phyloP scores from a whole-genome alignment of 108 stramenopile genomes.

The Nannochloropsis granulata region DNA sequence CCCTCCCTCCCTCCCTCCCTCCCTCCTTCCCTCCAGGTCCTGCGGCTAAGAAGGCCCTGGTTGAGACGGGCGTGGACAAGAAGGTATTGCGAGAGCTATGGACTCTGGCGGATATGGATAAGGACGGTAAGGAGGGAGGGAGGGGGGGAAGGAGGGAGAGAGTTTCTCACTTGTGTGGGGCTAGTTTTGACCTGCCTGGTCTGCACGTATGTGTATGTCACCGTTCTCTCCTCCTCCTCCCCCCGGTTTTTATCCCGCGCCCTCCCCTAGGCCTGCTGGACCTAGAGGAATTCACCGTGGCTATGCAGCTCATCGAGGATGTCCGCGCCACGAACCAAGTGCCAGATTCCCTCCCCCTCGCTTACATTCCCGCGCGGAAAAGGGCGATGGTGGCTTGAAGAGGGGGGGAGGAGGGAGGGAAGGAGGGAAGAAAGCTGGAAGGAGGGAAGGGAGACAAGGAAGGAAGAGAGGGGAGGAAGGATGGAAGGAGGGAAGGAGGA shows the following conservation, averaged over 20 bases:
- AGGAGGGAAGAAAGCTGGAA: background rate
- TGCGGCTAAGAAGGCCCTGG: background rate
- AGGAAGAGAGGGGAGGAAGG: background rate
- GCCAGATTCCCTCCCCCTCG: conserved; percentile 26
- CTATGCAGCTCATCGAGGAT: conserved; percentile 34
- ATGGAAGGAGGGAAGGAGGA: background rate
- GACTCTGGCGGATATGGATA: conserved; percentile 13
- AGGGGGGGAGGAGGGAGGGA: background rate
- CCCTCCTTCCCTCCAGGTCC: background rate
- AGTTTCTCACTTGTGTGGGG: background rate
- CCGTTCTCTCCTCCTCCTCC: no score
- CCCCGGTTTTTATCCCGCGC: no score
- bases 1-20: background rate
- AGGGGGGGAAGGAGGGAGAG: no score
- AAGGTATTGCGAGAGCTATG: conserved; percentile 1
- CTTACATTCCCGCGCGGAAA: conserved; percentile 40
- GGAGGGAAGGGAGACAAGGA: conserved; percentile 26
- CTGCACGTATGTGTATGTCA: no score
- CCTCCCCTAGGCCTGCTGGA: conserved; percentile 27
- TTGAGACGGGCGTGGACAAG: background rate
- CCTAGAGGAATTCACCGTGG: conserved; percentile 39
- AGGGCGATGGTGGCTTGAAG: conserved; percentile 58
- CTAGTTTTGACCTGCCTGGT: background rate
- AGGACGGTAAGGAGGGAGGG: background rate
- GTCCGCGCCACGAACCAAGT: conserved; percentile 29